phyloP scores from a whole-genome alignment of 1,284 basidiomycete species.

The Takashimella koratensis region DNA sequence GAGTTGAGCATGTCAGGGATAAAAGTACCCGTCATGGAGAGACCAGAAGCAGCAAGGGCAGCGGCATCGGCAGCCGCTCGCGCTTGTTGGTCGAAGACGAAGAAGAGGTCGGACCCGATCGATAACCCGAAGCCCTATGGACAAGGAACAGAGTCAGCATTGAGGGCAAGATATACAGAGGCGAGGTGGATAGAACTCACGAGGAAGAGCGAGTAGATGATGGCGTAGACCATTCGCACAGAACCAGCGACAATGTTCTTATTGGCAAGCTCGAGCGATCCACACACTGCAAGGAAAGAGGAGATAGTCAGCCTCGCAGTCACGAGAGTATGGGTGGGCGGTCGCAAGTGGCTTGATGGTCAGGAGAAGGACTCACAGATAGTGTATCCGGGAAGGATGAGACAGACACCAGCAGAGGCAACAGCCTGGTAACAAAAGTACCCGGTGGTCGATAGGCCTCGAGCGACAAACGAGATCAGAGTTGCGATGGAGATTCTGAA shows the following conservation, averaged over 20 bases:
- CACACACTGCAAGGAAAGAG: conserved; percentile 60
- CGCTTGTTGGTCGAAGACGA: conserved; percentile 65
- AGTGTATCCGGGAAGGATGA: conserved; percentile 59
- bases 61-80: conserved; percentile 57
- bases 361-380: conserved; percentile 59
- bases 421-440: conserved; percentile 80
- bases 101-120: conserved; percentile 79
- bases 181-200: conserved; percentile 49
- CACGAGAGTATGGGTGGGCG: neutral
- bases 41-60: conserved; percentile 54
- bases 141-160: conserved; percentile 4
- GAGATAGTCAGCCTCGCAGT: neutral
- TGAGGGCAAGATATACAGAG: conserved; percentile 8
- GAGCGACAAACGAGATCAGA: conserved; percentile 72
- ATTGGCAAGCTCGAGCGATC: conserved; percentile 78
- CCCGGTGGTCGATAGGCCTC: conserved; percentile 66
- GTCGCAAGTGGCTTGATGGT: neutral
- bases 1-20: conserved; percentile 59
- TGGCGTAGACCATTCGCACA: conserved; percentile 83
- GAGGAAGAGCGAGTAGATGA: conserved; percentile 84
- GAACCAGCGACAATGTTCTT: conserved; percentile 83
- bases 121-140: conserved; percentile 73
- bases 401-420: conserved; percentile 66
- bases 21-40: conserved; percentile 65
- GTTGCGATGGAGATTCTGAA: conserved; percentile 74